Conservation (phyloP, 208 protist species). For the Endotrypanum monterogeii region DNA sequence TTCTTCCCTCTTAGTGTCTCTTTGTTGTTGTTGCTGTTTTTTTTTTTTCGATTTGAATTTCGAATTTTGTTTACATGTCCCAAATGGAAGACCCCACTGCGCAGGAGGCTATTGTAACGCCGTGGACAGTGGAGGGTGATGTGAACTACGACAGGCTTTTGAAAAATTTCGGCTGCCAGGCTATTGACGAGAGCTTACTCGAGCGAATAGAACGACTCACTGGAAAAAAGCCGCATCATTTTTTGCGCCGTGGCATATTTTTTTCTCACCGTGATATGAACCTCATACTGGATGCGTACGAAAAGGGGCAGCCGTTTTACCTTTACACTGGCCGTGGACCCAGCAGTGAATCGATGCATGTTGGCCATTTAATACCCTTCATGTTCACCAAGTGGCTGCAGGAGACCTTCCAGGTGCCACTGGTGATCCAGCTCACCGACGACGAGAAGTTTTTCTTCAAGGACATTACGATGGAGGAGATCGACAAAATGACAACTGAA, state of each 20-base stretch:
- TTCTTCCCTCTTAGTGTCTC: too few species aligned
- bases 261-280: constrained; percentile 99
- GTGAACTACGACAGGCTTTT: constrained; percentile 96
- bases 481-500: constrained; percentile 92
- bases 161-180: constrained; percentile 88
- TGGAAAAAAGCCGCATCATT: constrained; percentile 85
- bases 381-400: constrained; percentile 99
- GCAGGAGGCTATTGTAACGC: constrained; percentile 74
- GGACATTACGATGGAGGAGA: constrained; percentile 94
- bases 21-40: too few species aligned
- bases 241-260: constrained; percentile 95
- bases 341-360: constrained; percentile 97
- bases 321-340: constrained; percentile 99
- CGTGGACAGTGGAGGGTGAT: constrained; percentile 93
- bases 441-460: constrained; percentile 99
- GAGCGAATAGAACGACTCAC: constrained; percentile 89
- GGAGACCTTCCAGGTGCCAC: constrained; percentile 98
- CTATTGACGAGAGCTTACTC: constrained; percentile 82
- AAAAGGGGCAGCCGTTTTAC: constrained; percentile 98
- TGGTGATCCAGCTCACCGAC: constrained; percentile 99
- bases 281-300: constrained; percentile 96
- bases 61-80: neutral
- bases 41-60: too few species aligned
- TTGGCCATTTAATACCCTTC: constrained; percentile 99
- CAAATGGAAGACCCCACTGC: constrained; percentile 12